Conservation (phyloP, 1,284 basidiomycete genomes). For the Sanghuangporus baumii region DNA sequence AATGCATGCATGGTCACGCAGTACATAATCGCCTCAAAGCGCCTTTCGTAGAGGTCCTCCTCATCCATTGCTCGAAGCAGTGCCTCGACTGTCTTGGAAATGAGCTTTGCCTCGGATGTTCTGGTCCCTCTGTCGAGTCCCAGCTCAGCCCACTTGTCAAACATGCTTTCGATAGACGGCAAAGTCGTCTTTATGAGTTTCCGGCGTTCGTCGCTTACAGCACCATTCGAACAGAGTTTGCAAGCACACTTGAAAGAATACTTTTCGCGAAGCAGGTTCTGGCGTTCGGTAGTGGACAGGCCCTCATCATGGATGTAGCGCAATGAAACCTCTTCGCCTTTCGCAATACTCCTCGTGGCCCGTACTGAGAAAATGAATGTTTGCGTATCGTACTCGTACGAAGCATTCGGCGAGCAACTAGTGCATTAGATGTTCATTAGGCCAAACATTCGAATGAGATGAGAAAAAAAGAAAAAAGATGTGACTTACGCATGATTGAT, state of each 20-base stretch:
- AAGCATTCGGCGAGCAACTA: not conserved
- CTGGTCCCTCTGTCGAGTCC: not conserved
- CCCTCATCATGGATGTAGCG: not conserved
- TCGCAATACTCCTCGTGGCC: not conserved
- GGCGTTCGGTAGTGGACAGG: not conserved
- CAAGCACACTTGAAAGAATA: not conserved
- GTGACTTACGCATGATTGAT: not conserved
- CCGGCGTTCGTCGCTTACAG: not conserved
- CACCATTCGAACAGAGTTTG: not conserved
- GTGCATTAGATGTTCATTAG: not conserved
- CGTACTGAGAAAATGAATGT: not conserved
- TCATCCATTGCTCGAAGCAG: not conserved
- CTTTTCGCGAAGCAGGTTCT: not conserved
- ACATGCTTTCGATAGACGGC: not conserved
- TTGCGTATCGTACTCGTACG: not conserved
- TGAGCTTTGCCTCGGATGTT: not conserved
- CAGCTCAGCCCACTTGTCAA: not conserved
- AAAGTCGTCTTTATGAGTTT: not conserved
- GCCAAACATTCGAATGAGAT: not conserved
- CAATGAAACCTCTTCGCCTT: not conserved
- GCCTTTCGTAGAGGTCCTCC: not conserved
- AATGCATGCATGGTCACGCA: not conserved
- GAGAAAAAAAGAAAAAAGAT: not conserved
- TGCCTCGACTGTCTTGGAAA: not conserved
- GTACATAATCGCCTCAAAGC: not conserved